A percentile compares a stretch with the other conserved stretches of the same genome.
phyloP scores from a whole-genome alignment of 352 stramenopile species.

The Plasmopara muralis region DNA sequence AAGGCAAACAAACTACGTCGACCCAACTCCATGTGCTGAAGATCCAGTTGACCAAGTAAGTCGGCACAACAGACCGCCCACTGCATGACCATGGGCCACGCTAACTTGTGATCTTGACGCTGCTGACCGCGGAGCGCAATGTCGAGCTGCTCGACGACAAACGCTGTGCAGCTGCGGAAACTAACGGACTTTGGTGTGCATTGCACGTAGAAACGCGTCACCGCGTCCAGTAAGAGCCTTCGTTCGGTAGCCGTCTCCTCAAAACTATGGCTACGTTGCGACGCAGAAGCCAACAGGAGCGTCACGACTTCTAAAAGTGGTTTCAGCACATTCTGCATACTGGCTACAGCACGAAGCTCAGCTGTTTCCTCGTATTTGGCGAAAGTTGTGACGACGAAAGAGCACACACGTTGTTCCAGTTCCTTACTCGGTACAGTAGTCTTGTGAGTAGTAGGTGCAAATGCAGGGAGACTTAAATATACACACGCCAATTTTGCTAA shows the following conservation, averaged over 20 bases:
- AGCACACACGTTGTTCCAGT: slow-evolving; percentile 39
- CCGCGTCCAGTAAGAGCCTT: slow-evolving; percentile 42
- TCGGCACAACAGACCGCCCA: slow-evolving; percentile 67
- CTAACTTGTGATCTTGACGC: slow-evolving; percentile 17
- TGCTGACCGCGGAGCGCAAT: slow-evolving; percentile 31
- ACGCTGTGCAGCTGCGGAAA: slow-evolving; percentile 68
- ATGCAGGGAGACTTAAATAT: slow-evolving; percentile 29
- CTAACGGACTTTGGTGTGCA: slow-evolving; percentile 61
- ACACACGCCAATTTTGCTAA: slow-evolving; percentile 63
- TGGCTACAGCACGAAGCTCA: slow-evolving; percentile 48
- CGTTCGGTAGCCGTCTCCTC: slow-evolving; percentile 14
- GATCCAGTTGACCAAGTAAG: slow-evolving; percentile 51
- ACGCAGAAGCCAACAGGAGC: slow-evolving; percentile 31
- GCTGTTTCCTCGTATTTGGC: slow-evolving; percentile 52
- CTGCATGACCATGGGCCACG: slow-evolving; percentile 59
- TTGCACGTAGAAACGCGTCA: slow-evolving; percentile 62
- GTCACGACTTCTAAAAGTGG: slow-evolving; percentile 55
- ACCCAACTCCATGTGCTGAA: slow-evolving; percentile 50
- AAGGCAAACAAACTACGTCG: slow-evolving; percentile 55
- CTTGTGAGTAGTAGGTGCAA: slow-evolving; percentile 17
- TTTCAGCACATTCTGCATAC: slow-evolving; percentile 58
- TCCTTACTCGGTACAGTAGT: slow-evolving; percentile 7
- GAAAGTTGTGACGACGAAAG: slow-evolving; percentile 55
- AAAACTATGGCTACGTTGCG: slow-evolving; percentile 1
- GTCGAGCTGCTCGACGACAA: slow-evolving; percentile 57